Evolutionary conservation across 2,329 filamentous ascomycete genomes (phyloP).

Genomic region (Aspergillus pseudotamarii): DNA sequence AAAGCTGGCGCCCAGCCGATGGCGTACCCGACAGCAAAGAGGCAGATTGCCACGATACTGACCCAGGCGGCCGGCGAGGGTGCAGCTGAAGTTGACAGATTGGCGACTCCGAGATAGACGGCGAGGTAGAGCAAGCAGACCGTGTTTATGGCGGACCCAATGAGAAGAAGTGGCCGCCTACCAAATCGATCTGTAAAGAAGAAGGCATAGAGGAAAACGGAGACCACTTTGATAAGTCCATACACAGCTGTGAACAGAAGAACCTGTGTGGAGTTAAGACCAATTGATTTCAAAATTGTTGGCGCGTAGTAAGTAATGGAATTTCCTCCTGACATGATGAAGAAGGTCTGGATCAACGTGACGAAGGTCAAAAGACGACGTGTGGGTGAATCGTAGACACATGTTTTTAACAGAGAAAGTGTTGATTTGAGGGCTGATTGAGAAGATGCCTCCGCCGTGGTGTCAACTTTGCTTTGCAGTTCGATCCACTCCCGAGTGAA

Average conservation of each 20-base stretch:
- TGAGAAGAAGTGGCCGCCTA: constrained; percentile 27
- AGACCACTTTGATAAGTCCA: constrained; percentile 22
- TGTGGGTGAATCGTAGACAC: constrained; percentile 15
- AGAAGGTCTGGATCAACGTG: constrained; percentile 32
- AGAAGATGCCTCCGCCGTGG: background rate
- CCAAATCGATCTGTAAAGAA: constrained; percentile 26
- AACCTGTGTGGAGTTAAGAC: constrained; percentile 15
- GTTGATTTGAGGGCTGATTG: background rate
- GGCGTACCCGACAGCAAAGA: constrained; percentile 27
- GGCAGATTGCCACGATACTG: constrained; percentile 25
- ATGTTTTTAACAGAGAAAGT: constrained; percentile 10
- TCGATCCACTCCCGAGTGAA: constrained; percentile 20
- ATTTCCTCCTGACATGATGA: constrained; percentile 30
- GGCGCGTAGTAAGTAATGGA: constrained; percentile 29
- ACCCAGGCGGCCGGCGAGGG: constrained; percentile 22
- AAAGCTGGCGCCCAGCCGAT: constrained; percentile 25
- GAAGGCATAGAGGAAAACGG: constrained; percentile 25
- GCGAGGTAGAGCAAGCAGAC: constrained; percentile 23
- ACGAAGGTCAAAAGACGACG: constrained; percentile 32
- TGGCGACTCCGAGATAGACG: constrained; percentile 19
- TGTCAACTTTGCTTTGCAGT: constrained; percentile 14
- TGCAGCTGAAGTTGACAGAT: constrained; percentile 10
- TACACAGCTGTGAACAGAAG: constrained; percentile 24
- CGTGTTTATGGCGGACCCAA: constrained; percentile 23
- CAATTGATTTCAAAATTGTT: constrained; percentile 23